These are phyloP conservation scores for Podaxis sp. DNA, from an alignment of 768 basidiomycete species.

Conservation along the genomic window DNA sequence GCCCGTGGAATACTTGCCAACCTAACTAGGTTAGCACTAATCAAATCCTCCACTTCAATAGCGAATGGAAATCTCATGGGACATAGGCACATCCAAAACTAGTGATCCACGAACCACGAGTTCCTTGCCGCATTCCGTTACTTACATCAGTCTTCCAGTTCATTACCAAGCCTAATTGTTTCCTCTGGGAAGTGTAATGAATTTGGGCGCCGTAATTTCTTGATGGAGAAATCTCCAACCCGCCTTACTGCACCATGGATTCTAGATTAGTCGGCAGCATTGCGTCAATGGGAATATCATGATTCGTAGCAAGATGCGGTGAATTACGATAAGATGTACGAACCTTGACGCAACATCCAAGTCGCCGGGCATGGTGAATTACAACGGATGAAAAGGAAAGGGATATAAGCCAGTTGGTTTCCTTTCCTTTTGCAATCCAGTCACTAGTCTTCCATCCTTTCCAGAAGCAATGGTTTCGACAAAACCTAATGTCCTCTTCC, in stretches of 20 bases:
- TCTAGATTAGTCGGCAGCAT: neutral
- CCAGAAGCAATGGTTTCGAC: neutral
- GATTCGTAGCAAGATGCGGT: neutral
- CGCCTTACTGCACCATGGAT: too few relatives aligned
- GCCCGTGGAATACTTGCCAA: neutral
- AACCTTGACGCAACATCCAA: neutral
- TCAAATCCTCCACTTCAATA: neutral
- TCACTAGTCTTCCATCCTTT: neutral
- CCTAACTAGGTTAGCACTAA: neutral
- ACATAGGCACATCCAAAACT: neutral
- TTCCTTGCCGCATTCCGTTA: neutral
- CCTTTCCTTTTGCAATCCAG: neutral
- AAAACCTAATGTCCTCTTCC: neutral
- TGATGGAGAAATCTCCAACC: neutral
- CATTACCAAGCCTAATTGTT: neutral
- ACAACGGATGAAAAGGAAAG: neutral
- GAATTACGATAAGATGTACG: neutral
- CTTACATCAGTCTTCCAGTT: neutral
- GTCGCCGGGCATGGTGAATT: neutral
- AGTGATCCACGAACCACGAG: neutral
- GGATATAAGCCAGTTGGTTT: neutral
- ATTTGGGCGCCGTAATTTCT: neutral
- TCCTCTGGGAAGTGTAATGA: neutral
- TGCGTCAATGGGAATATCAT: neutral
- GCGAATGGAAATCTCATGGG: neutral